Conservation (phyloP, 495 filamentous ascomycete species). For the Hypoxylon cercidicola region DNA sequence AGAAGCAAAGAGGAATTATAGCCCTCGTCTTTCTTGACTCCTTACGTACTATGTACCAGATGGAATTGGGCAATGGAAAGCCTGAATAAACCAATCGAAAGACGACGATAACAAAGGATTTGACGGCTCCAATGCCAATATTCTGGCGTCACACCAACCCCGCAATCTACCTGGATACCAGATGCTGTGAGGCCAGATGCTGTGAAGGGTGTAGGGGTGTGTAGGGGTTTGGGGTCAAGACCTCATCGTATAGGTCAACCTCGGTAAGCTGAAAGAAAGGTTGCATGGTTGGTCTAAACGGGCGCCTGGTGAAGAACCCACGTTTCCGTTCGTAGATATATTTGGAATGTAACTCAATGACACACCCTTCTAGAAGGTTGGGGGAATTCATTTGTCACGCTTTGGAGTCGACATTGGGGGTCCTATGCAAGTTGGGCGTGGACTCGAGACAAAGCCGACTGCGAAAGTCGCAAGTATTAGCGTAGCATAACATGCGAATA, state of each 20-base stretch:
- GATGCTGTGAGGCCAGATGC: background rate
- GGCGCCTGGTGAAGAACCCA: constrained; percentile 12
- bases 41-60: constrained; percentile 42
- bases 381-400: constrained; percentile 34
- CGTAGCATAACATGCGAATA: constrained; percentile 14
- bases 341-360: constrained; percentile 28
- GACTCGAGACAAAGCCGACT: constrained; percentile 4
- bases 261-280: constrained; percentile 30
- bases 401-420: constrained; percentile 24
- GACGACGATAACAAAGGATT: constrained; percentile 33
- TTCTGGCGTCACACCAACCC: constrained; percentile 36
- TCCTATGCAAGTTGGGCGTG: background rate
- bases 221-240: constrained; percentile 23
- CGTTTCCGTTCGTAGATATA: constrained; percentile 11
- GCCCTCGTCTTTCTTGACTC: constrained; percentile 14
- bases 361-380: constrained; percentile 19
- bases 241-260: background rate
- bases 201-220: background rate
- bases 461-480: constrained; percentile 24
- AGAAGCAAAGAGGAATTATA: constrained; percentile 8
- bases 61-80: constrained; percentile 41
- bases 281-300: constrained; percentile 27
- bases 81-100: constrained; percentile 22
- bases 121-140: constrained; percentile 19
- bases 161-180: constrained; percentile 34